Conservation (phyloP, 495 filamentous ascomycete genomes). For the Hyaloscypha bicolor region DNA sequence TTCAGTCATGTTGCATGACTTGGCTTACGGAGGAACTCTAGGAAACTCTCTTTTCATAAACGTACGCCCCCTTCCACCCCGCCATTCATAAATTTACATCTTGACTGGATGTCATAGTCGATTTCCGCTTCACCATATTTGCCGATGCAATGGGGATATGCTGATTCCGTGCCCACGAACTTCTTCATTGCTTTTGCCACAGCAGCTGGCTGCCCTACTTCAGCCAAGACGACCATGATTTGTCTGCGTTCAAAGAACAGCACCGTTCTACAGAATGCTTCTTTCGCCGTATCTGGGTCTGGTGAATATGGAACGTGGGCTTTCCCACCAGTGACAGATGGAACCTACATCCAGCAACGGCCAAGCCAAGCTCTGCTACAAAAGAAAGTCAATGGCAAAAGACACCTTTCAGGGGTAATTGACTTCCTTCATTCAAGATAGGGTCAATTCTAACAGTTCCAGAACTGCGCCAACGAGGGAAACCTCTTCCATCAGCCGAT, state of each 20-base stretch:
- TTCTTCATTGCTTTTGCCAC: constrained; percentile 58
- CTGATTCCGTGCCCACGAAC: constrained; percentile 52
- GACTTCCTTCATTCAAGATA: too few species aligned
- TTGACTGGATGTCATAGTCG: not conserved
- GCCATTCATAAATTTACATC: not conserved
- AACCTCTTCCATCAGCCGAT: not conserved
- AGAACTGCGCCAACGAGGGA: constrained; percentile 12
- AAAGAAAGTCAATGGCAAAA: constrained; percentile 53
- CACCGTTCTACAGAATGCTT: constrained; percentile 56
- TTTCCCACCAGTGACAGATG: constrained; percentile 66
- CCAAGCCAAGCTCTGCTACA: constrained; percentile 52
- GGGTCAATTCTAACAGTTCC: too few species aligned
- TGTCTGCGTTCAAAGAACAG: constrained; percentile 55
- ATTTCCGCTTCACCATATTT: constrained; percentile 39
- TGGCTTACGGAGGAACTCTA: constrained; percentile 48
- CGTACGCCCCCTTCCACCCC: not conserved
- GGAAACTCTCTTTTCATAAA: constrained; percentile 26
- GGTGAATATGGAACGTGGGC: constrained; percentile 49
- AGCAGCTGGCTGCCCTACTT: constrained; percentile 47
- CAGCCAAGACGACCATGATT: constrained; percentile 30
- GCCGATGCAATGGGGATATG: constrained; percentile 50
- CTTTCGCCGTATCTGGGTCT: constrained; percentile 46
- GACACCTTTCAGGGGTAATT: constrained; percentile 49
- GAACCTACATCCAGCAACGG: constrained; percentile 51
- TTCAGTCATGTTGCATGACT: constrained; percentile 66